Evolutionary conservation across 257 asterid species (phyloP), one percentile per base, ranked within the genome.

Genomic region (Asclepias syriaca): DNA sequence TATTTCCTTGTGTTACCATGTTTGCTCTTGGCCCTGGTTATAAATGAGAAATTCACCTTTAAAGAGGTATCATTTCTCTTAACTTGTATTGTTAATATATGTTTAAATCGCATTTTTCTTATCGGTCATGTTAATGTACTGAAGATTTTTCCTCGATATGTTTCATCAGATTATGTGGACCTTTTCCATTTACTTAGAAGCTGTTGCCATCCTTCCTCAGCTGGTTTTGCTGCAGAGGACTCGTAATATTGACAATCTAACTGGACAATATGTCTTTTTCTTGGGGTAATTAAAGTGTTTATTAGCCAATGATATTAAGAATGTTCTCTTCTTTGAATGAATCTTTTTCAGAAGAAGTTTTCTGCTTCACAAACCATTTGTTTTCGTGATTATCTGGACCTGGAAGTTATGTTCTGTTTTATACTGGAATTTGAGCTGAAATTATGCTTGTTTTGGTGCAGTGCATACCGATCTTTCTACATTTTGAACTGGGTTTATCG

Each of bases 401-500:
- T 49, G 54, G n/a, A n/a, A 53, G 4, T 53, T 66, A 11, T 21
- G 0, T 66, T 43, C 5, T 66, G 55, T 12, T 66, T 66, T 19
- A 37, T 29, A 14, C 48, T 6, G 2, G 16, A 43, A 43, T 37
- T 21, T 22, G 15, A 60, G 13, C 60, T 77, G 29, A 11, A 15
- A 10, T 43, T 22, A 16, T 45, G 51, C 10, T 69, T 83, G 76
- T 69, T 55, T 58, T 74, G 8, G 66, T 80, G 84, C 94, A 89
- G 97, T 6, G 97, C 96, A 48, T 91, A 91, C 85, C 89, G 97
- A 57, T 80, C 85, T 57, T 75, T 91, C 6, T 91, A 91, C 81
- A 82, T 91, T 77, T 80, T 91, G 83, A 91, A 91, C 87, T 91
- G 97, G 97, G 84, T 91, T 70, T 91, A 91, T 79, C 97, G 97